These are phyloP conservation scores for Diplodia sapinea DNA, from an alignment of 2,329 filamentous ascomycete species.

Conservation along the genomic window DNA sequence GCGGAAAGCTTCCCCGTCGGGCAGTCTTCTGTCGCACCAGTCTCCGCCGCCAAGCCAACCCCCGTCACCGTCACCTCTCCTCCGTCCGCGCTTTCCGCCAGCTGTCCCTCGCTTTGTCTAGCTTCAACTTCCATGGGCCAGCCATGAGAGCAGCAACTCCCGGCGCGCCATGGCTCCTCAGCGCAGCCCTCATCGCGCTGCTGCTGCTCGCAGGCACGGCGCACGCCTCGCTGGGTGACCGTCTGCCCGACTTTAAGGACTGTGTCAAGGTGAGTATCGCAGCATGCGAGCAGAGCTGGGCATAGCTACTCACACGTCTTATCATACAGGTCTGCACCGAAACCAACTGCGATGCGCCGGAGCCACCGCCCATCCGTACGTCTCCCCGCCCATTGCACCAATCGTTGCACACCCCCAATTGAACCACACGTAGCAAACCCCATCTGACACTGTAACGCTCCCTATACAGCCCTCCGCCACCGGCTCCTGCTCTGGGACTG, in stretches of 20 bases:
- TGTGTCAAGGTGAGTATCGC: conserved; percentile 73
- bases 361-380: conserved; percentile 72
- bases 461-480: conserved; percentile 72
- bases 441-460: neutral
- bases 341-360: conserved; percentile 76
- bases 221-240: conserved; percentile 80
- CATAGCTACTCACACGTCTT: neutral
- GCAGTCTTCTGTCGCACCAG: conserved; percentile 3
- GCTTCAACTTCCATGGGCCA: conserved; percentile 16
- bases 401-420: conserved; percentile 32
- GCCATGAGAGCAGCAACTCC: conserved; percentile 22
- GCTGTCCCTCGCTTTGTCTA: conserved; percentile 8
- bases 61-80: neutral
- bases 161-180: conserved; percentile 24
- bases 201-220: conserved; percentile 46
- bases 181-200: conserved; percentile 40
- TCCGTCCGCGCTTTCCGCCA: conserved; percentile 10
- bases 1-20: conserved; percentile 18
- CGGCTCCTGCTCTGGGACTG: conserved; percentile 92
- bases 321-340: conserved; percentile 71
- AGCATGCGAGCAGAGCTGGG: neutral
- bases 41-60: conserved; percentile 7
- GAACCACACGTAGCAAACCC: conserved; percentile 3
- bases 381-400: conserved; percentile 25
- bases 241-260: conserved; percentile 82